Evolutionary conservation across 345 rosid genomes (phyloP).

Genomic region (Rhizophora apiculata): DNA sequence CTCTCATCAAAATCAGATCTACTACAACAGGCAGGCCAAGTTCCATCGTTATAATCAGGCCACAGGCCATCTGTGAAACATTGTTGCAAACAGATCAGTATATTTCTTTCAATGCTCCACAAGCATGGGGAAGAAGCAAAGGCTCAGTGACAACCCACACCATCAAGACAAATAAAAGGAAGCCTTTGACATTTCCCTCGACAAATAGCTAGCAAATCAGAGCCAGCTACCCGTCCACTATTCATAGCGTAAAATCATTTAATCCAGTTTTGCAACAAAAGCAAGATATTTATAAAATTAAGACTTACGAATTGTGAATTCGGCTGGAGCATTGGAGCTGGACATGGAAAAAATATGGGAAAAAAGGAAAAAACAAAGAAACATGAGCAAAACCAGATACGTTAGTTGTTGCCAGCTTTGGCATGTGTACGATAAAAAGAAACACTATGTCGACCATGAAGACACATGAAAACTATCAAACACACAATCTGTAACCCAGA

Average conservation of each 20-base stretch:
- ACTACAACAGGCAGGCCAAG: slow-evolving; percentile 85
- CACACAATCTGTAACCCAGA: neutral
- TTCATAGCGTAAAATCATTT: neutral
- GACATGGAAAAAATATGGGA: neutral
- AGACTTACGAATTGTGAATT: slow-evolving; percentile 91
- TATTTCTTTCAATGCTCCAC: neutral
- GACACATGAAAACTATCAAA: neutral
- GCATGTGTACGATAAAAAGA: neutral
- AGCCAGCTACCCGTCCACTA: neutral
- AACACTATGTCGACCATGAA: neutral
- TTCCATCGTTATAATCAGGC: slow-evolving; percentile 95
- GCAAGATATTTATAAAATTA: neutral
- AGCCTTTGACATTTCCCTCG: neutral
- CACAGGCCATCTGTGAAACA: slow-evolving; percentile 76
- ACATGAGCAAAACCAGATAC: neutral
- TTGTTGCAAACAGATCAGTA: slow-evolving; percentile 5
- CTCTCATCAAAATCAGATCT: slow-evolving; percentile 53
- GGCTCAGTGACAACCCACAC: neutral
- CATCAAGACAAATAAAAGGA: neutral
- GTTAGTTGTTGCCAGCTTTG: slow-evolving; percentile 12
- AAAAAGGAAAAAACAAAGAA: slow-evolving; percentile 1
- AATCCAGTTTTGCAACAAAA: slow-evolving; percentile 1
- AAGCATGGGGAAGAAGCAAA: neutral
- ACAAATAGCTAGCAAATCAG: no score
- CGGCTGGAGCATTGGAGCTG: slow-evolving; percentile 67